Evolutionary conservation across 441 rosid species (phyloP).

Genomic region (Pelargonium myrrhifolium): DNA sequence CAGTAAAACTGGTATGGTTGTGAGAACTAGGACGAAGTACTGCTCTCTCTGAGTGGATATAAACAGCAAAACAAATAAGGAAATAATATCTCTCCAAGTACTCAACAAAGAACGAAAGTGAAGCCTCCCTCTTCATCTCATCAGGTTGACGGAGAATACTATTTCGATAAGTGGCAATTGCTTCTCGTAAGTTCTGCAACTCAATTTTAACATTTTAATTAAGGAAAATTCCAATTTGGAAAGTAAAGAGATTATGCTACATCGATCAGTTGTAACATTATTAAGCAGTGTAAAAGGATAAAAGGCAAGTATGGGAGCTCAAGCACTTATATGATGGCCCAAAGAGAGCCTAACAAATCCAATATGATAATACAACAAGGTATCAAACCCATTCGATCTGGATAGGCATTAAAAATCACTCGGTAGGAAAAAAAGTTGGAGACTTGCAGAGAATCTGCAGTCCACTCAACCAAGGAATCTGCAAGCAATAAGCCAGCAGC

Average conservation of each 20-base stretch:
- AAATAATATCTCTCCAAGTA: constrained; percentile 98
- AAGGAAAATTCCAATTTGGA: constrained; percentile 15
- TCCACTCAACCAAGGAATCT: too few species aligned
- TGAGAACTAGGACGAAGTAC: constrained; percentile 68
- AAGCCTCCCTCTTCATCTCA: constrained; percentile 98
- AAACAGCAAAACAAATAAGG: constrained; percentile 96
- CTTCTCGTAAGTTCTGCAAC: constrained; percentile 94
- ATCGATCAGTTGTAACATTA: neutral
- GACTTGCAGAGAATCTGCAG: too few species aligned
- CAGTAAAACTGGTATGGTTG: constrained; percentile 80
- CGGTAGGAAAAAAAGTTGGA: too few species aligned
- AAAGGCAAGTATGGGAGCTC: neutral
- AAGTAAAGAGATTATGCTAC: neutral
- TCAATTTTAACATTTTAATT: constrained; percentile 22
- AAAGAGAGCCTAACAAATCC: neutral
- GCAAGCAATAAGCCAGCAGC: too few species aligned
- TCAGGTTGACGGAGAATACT: constrained; percentile 96
- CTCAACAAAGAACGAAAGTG: constrained; percentile 91
- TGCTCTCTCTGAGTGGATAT: constrained; percentile 88
- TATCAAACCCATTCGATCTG: too few species aligned
- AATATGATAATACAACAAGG: neutral
- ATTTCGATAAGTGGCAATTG: constrained; percentile 84
- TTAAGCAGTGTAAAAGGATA: neutral
- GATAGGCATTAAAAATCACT: too few species aligned
- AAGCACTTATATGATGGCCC: neutral